Base-by-base conservation (phyloP, 495 filamentous ascomycete species). In the Penicillium odoratum region DNA sequence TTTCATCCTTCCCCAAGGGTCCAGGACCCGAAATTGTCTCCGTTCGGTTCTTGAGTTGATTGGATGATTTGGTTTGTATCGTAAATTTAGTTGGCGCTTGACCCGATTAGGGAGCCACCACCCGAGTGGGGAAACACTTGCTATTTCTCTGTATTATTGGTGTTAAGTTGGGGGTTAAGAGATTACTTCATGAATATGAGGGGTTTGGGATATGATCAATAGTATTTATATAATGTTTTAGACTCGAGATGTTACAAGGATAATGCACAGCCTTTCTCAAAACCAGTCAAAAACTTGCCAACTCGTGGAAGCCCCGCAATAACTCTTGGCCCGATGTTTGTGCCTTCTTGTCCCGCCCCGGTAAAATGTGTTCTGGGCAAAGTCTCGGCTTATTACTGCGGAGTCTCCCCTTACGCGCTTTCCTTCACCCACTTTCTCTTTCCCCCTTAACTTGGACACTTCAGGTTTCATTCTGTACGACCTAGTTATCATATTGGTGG, bases 351-450 rank as follows among this genome's bases (percentile, higher is more conserved):
- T 68, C 69, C 61, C 68, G 69, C 66, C 67, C 63, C 64, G 68
- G 67, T 55, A 70, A 66, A 62, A 36, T 59, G 65, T 57, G 43
- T 55, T 73, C 72, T 77, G 64, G 74, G 72, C 74, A 74, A 62
- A 69, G 64, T 60, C 69, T 74, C 72, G 72, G 70, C 72, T 66
- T 68, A 64, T 59, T 58, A 59, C 55, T 60, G 48, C 52, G 52
- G 59, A 61, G 55, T 48, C 55, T 54, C 51, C 21, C 49, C 61
- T 53, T 58, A 40, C 51, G 52, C 47, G 43, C 55, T 58, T 56
- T 50, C 51, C 53, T 36, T 38, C 47, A 40, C 34, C 53, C 28
- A 43, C 47, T 36, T 43, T 33, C 53, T 48, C 48, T 18, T 48
- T 36, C 48, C 43, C 18, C 11, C 13, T 16, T 36, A 10, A 13